Base-by-base conservation (phyloP, 257 asterid species). In the Misopates orontium region DNA sequence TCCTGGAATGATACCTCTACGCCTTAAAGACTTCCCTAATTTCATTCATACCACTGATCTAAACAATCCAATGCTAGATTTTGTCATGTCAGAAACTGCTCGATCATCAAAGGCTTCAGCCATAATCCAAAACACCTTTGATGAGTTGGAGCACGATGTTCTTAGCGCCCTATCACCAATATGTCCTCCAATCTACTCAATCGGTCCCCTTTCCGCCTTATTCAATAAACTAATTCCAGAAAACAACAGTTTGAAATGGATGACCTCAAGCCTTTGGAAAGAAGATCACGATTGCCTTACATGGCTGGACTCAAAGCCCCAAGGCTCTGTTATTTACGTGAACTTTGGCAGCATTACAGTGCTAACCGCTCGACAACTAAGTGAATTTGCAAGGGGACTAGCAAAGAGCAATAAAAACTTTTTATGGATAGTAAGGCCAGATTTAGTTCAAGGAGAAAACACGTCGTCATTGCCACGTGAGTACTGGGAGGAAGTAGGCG, bases 311-410 rank as follows among this genome's bases (percentile, higher is more conserved):
- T 59, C 72, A 7, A 63, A 78, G 21, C 44, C 67, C 1, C 55
- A 32, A 12, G 67, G 56, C 23, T 81, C 86, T 0, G 85, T 78
- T 5, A 62, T 82, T 17, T 82, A 82, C 31, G 80, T 78, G 9
- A 82, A 79, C 41, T 82, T 76, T 24, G 85, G 87, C 0, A 77
- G 85, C 71, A 71, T 79, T 5, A 47, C 88, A 3, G 69, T 77
- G 16, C 9, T 79, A 57, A 74, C 78, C 22, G 58, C 50, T 0
- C 16, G 31, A 2, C 74, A 82, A 40, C 17, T 77, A 0, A 6
- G 12, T 5, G 87, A 82, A 31, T 60, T 79, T 4, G 87, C 87
- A 1, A 65, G 67, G 70, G 87, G 87, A n/a, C 69, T 82, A 5
- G 77, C 76, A 1, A 66, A 70, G 12, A 77, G 85, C 56, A 60